Evolutionary conservation across 2,329 filamentous ascomycete genomes (phyloP), one percentile per base, ranked within the genome.

Genomic region (Trichothecium sympodiale): DNA sequence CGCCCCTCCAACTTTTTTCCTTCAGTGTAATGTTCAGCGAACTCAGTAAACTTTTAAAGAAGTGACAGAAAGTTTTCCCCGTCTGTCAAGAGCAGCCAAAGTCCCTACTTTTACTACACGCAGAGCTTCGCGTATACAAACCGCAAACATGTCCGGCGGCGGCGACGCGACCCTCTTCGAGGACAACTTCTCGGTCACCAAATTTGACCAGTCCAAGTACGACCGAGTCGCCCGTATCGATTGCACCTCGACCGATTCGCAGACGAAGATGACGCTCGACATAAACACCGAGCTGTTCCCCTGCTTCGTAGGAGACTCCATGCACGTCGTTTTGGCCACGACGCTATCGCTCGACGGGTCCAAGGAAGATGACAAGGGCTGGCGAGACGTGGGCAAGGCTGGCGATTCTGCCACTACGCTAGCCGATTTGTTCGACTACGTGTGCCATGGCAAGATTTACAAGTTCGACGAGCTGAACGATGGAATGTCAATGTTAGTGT

Each of bases 271-370:
- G 65, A 80, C 77, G 5, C 82, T 98, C 41, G 91, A 98, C 63
- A 78, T 96, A 62, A 95, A 96, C 68, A 82, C 77, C 39, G 89
- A 98, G 62, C 75, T 98, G 7, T 95, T 91, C 61, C 84, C 84
- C 3, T 76, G 83, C 49, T 57, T 66, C 28, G 64, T 77, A 8
- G 83, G 82, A 54, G 88, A 94, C 48, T 80, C 71, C 12, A 60
- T 98, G 39, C 80, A 83, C 45, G 68, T 95, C 45, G 78, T 89
- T 9, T 68, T 98, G 37, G 86, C 89, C 13, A 87, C 81, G 5
- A 91, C 86, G 14, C 69, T 98, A 38, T 77, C 83, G 37, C 74
- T 95, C 33, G 91, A 96, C 55, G 91, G 91, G 44, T 75, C 65
- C 45, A 89, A 83, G 58, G 77, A 84, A 52, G 77, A 86, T 46